Conservation (phyloP, 768 basidiomycete genomes). For the Austroboletus festivus region DNA sequence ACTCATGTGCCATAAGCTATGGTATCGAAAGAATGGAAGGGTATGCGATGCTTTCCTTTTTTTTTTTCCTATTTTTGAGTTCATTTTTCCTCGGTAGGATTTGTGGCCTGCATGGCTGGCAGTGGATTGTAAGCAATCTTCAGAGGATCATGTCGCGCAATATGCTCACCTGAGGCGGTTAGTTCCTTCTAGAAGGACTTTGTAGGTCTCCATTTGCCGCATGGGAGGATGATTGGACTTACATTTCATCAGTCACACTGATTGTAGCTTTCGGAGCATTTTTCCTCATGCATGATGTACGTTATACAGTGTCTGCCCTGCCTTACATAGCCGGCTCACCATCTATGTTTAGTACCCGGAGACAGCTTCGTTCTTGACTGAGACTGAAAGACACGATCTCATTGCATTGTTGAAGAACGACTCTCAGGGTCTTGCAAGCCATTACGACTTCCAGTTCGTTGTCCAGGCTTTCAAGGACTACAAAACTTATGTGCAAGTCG, state of each 20-base stretch:
- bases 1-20: constrained; percentile 26
- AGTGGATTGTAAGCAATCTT: constrained; percentile 33
- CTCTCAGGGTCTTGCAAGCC: constrained; percentile 41
- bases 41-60: constrained; percentile 27
- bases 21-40: constrained; percentile 35
- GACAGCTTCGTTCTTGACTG: constrained; percentile 54
- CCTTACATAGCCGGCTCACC: background rate
- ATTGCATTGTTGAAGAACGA: constrained; percentile 39
- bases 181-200: constrained; percentile 34
- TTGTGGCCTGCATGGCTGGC: constrained; percentile 34
- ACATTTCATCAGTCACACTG: constrained; percentile 16
- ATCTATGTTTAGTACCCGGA: constrained; percentile 44
- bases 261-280: constrained; percentile 28
- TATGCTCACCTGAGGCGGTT: constrained; percentile 7
- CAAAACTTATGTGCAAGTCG: constrained; percentile 34
- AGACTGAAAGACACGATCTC: constrained; percentile 39
- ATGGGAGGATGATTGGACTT: background rate
- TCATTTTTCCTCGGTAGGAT: constrained; percentile 12
- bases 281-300: constrained; percentile 54
- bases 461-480: constrained; percentile 49
- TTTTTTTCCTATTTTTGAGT: too few relatives aligned
- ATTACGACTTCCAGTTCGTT: constrained; percentile 44
- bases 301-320: constrained; percentile 6
- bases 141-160: background rate
- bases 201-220: constrained; percentile 9